Conservation (phyloP, 345 rosid species). For the rapeseed (Brassica napus) region DNA sequence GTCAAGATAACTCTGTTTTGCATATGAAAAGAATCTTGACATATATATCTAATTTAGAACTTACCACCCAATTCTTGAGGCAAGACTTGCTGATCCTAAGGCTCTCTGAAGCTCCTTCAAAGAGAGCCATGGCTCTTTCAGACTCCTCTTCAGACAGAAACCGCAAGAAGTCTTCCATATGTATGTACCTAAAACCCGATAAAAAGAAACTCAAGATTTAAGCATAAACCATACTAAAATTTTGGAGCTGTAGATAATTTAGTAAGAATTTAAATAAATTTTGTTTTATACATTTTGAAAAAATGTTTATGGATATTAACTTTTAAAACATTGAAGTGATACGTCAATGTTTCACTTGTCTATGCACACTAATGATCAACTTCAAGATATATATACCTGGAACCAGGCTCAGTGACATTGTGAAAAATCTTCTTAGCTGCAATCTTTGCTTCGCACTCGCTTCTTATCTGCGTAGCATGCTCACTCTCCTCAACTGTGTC, state of each 20-base stretch:
- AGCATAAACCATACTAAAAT: slow-evolving; percentile 9
- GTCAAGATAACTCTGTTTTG: slow-evolving; percentile 5
- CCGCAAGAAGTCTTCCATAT: slow-evolving; percentile 64
- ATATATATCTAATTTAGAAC: background rate
- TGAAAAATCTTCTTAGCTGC: slow-evolving; percentile 51
- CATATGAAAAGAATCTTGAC: background rate
- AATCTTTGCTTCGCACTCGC: slow-evolving; percentile 54
- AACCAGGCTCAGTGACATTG: slow-evolving; percentile 51
- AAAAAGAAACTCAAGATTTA: slow-evolving; percentile 13
- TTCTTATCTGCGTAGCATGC: slow-evolving; percentile 49
- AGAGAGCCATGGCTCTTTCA: slow-evolving; percentile 58
- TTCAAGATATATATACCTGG: slow-evolving; percentile 30
- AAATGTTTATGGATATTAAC: too few relatives aligned
- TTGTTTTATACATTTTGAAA: too few relatives aligned
- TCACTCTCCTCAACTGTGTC: slow-evolving; percentile 43
- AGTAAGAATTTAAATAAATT: too few relatives aligned
- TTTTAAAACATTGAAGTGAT: too few relatives aligned
- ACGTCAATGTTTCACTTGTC: too few relatives aligned
- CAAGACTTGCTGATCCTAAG: slow-evolving; percentile 59
- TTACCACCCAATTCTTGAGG: slow-evolving; percentile 85
- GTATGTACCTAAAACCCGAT: slow-evolving; percentile 60
- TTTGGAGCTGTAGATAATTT: background rate
- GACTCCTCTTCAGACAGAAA: slow-evolving; percentile 73
- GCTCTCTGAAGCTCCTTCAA: slow-evolving; percentile 65
- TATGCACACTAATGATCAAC: background rate